These are phyloP conservation scores for Aspergillus versicolor DNA, from an alignment of 2,329 filamentous ascomycete genomes.

Conservation along the genomic window DNA sequence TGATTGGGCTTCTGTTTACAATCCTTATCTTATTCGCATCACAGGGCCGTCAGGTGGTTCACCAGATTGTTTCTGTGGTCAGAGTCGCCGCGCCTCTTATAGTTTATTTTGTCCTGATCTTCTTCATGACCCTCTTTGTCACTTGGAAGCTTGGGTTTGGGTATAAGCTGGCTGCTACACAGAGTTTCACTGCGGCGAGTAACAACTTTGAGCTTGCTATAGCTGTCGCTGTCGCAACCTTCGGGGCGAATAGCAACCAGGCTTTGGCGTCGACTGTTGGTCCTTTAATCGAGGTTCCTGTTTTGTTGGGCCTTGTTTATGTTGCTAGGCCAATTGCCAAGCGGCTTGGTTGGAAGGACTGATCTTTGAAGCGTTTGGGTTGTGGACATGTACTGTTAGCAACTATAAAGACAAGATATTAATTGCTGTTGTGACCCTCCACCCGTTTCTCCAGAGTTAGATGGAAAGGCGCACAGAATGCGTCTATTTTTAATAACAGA, in stretches of 20 bases:
- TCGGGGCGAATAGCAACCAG: constrained; percentile 73
- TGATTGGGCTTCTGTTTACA: constrained; percentile 82
- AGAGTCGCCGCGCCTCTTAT: constrained; percentile 77
- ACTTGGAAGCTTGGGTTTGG: constrained; percentile 67
- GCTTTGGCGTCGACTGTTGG: constrained; percentile 81
- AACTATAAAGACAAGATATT: too few species aligned
- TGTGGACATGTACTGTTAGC: too few species aligned
- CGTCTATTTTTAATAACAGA: too few species aligned
- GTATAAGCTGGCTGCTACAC: constrained; percentile 68
- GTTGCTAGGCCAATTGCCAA: constrained; percentile 49
- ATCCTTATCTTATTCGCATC: constrained; percentile 83
- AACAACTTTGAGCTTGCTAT: constrained; percentile 95
- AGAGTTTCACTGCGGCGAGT: constrained; percentile 85
- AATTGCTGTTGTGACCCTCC: too few species aligned
- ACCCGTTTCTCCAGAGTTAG: too few species aligned
- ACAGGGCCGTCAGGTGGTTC: constrained; percentile 72
- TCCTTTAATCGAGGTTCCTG: constrained; percentile 82
- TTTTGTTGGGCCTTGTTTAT: constrained; percentile 75
- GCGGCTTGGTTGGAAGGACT: constrained; percentile 14
- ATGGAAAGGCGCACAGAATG: too few species aligned
- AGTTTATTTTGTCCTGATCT: constrained; percentile 77
- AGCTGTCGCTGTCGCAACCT: constrained; percentile 79
- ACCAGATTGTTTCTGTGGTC: constrained; percentile 79
- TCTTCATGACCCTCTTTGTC: constrained; percentile 65
- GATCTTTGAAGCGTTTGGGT: too few species aligned